A percentile compares a stretch with the other conserved stretches of the same genome.
phyloP scores from a whole-genome alignment of 306 rosid genomes.

The Acacia confusa region DNA sequence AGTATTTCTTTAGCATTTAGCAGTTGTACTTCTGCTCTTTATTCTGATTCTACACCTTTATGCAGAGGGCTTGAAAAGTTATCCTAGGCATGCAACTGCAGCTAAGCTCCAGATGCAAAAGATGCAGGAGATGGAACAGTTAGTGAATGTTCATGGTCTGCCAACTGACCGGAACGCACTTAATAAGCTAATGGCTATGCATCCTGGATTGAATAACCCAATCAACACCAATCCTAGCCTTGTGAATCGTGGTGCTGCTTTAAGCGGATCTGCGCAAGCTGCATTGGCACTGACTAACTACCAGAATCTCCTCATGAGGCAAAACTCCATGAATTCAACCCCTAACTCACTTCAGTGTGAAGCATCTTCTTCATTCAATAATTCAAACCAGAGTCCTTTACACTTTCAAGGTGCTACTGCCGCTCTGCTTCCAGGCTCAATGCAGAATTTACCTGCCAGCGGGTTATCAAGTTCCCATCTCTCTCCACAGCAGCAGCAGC shows the following conservation, averaged over 20 bases:
- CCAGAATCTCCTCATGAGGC: constrained; percentile 79
- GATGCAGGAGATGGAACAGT: constrained; percentile 95
- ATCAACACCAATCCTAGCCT: constrained; percentile 60
- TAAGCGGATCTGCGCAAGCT: constrained; percentile 85
- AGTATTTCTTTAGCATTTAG: background rate
- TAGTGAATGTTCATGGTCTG: constrained; percentile 80
- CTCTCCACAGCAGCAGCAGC: constrained; percentile 53
- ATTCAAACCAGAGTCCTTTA: constrained; percentile 61
- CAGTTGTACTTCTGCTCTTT: constrained; percentile 3
- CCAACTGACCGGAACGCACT: constrained; percentile 84
- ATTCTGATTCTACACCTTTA: constrained; percentile 6
- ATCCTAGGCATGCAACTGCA: constrained; percentile 65
- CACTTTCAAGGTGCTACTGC: constrained; percentile 59
- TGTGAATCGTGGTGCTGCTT: constrained; percentile 56
- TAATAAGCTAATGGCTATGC: constrained; percentile 75
- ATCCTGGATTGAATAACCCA: constrained; percentile 66
- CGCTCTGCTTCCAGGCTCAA: constrained; percentile 59
- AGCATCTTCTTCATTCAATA: constrained; percentile 72
- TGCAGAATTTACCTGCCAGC: constrained; percentile 62
- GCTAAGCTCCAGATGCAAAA: constrained; percentile 88
- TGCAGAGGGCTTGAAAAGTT: constrained; percentile 92
- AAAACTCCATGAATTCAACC: constrained; percentile 75
- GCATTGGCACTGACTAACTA: constrained; percentile 69
- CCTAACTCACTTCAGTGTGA: constrained; percentile 71
- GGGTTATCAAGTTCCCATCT: constrained; percentile 67